Percentiles rank a stretch among this genome's conserved stretches.
These are phyloP conservation scores for Hirschfeldia incana DNA, from an alignment of 345 rosid genomes.

Conservation along the genomic window DNA sequence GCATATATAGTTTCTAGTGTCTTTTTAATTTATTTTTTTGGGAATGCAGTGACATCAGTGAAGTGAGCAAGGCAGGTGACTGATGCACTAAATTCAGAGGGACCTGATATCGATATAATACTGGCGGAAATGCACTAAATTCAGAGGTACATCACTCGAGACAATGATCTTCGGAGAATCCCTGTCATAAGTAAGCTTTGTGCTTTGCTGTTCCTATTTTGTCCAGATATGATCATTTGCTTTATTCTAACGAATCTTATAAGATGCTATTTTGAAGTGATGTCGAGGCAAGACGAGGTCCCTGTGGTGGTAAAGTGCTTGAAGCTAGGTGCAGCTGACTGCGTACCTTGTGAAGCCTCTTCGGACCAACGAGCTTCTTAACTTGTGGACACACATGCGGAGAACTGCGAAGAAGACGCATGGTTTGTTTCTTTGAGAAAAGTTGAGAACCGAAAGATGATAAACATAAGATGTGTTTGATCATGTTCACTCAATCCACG, in stretches of 20 bases:
- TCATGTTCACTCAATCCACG: too few relatives aligned
- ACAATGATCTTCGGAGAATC: conserved; percentile 79
- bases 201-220: too few relatives aligned
- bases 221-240: too few relatives aligned
- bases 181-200: conserved; percentile 90
- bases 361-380: conserved; percentile 71
- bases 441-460: too few relatives aligned
- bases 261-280: conserved; percentile 53
- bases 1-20: too few relatives aligned
- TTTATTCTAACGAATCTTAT: neutral
- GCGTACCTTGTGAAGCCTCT: conserved; percentile 75
- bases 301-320: conserved; percentile 77
- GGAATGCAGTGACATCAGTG: conserved; percentile 76
- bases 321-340: conserved; percentile 87
- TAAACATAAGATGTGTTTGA: too few relatives aligned
- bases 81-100: conserved; percentile 94
- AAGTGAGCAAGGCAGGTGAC: conserved; percentile 92
- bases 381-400: conserved; percentile 92
- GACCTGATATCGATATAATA: conserved; percentile 89
- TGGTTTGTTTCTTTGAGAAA: conserved; percentile 38
- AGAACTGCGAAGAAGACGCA: conserved; percentile 46
- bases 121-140: conserved; percentile 97
- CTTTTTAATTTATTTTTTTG: neutral
- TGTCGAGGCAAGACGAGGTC: conserved; percentile 86
- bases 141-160: conserved; percentile 82